A percentile compares a stretch with the other conserved stretches of the same genome.
phyloP scores from a whole-genome alignment of 352 stramenopile species.

The Halophytophthora batemanensis region DNA sequence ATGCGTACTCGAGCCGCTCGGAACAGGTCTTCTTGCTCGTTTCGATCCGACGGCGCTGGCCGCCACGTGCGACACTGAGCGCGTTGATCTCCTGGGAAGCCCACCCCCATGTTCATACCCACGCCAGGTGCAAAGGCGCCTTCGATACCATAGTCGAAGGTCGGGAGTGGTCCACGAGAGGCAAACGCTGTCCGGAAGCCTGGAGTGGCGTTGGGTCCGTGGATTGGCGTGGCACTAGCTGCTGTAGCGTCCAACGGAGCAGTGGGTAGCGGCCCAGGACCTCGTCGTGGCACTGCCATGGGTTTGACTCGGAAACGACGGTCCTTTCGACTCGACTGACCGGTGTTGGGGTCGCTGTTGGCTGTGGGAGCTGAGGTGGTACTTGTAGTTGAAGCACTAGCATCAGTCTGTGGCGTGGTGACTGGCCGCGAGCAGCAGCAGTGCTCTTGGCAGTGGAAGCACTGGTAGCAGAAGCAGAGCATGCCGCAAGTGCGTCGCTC shows the following conservation, averaged over 20 bases:
- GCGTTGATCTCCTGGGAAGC: slow-evolving; percentile 13
- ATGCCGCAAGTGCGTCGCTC: slow-evolving; percentile 31
- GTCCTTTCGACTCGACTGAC: background rate
- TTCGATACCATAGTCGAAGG: slow-evolving; percentile 37
- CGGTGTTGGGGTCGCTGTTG: slow-evolving; percentile 1
- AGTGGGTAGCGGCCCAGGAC: background rate
- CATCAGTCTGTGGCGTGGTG: slow-evolving; percentile 1
- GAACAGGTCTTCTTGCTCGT: slow-evolving; percentile 78
- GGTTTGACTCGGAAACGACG: background rate
- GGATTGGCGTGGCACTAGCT: background rate
- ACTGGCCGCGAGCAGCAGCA: slow-evolving; percentile 30
- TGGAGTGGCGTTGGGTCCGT: background rate
- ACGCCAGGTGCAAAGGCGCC: slow-evolving; percentile 20
- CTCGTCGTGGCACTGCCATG: background rate
- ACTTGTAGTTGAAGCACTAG: background rate
- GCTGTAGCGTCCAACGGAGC: too few species aligned
- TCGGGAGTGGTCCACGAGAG: slow-evolving; percentile 26
- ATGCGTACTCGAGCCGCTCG: slow-evolving; percentile 70
- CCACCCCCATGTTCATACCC: background rate
- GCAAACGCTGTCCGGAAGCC: background rate
- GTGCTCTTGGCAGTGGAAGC: slow-evolving; percentile 37
- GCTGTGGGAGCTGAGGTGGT: background rate
- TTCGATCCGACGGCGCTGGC: slow-evolving; percentile 44
- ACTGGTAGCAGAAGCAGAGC: slow-evolving; percentile 34
- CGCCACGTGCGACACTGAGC: slow-evolving; percentile 32